phyloP scores from a whole-genome alignment of 176 grass and related monocot species.

The Olyra latifolia region DNA sequence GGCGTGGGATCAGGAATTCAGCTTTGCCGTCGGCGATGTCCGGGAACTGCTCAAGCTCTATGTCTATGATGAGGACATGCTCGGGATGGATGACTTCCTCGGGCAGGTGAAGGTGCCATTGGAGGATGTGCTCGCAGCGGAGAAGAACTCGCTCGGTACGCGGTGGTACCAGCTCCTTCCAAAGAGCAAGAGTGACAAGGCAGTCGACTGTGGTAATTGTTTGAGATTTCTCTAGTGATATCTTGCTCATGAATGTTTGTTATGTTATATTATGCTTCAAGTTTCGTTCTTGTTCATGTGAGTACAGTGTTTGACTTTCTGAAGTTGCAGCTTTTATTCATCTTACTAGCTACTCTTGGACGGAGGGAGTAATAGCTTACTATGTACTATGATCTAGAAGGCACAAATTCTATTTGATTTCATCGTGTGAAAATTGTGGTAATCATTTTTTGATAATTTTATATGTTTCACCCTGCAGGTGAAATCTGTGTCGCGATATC shows the following conservation, averaged over 20 bases:
- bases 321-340: constrained; percentile 7
- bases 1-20: constrained; percentile 90
- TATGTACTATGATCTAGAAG: neutral
- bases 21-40: constrained; percentile 58
- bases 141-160: constrained; percentile 53
- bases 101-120: constrained; percentile 70
- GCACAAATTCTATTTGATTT: constrained; percentile 10
- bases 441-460: constrained; percentile 33
- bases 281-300: constrained; percentile 13
- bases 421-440: neutral
- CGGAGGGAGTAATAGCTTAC: too few relatives aligned
- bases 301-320: constrained; percentile 25
- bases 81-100: constrained; percentile 76
- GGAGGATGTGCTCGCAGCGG: constrained; percentile 53
- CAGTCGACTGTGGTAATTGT: constrained; percentile 65
- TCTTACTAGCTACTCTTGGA: constrained; percentile 2
- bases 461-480: constrained; percentile 51
- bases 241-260: neutral
- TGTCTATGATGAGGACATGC: constrained; percentile 76
- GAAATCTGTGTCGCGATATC: constrained; percentile 72
- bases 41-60: constrained; percentile 65
- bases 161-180: constrained; percentile 80
- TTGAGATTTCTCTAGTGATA: constrained; percentile 5
- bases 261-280: constrained; percentile 18
- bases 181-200: constrained; percentile 69